These are phyloP conservation scores for Excoecaria agallocha DNA, from an alignment of 345 rosid genomes.

Conservation along the genomic window DNA sequence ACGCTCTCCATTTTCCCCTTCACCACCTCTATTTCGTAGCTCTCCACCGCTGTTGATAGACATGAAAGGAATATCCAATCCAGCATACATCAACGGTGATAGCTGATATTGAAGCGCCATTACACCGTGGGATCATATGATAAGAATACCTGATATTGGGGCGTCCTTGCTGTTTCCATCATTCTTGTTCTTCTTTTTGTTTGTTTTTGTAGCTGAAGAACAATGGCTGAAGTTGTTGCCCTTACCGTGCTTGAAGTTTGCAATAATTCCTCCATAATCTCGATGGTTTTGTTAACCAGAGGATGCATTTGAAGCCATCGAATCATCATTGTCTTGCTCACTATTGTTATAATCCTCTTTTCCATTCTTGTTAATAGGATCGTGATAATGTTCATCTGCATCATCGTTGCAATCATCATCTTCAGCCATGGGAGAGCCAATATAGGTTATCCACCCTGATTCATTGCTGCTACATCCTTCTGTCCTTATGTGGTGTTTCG, in stretches of 20 bases:
- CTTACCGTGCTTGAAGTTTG: constrained; percentile 24
- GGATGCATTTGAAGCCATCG: constrained; percentile 80
- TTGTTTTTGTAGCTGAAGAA: constrained; percentile 29
- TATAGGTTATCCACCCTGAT: constrained; percentile 79
- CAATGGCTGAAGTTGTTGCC: constrained; percentile 24
- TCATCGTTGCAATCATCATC: constrained; percentile 36
- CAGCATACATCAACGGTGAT: too few species aligned
- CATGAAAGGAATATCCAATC: too few species aligned
- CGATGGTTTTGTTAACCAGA: constrained; percentile 40
- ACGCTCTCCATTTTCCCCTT: too few species aligned
- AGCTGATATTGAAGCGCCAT: too few species aligned
- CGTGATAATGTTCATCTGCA: constrained; percentile 16
- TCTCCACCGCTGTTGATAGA: too few species aligned
- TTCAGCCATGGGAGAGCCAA: constrained; percentile 52
- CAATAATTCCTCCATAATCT: constrained; percentile 9
- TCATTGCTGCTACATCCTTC: constrained; percentile 84
- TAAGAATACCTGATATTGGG: too few species aligned
- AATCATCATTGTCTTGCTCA: constrained; percentile 65
- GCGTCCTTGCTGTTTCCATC: constrained; percentile 21
- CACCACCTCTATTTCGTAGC: too few species aligned
- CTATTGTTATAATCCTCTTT: constrained; percentile 16
- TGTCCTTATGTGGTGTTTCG: constrained; percentile 29
- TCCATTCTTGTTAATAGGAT: not conserved
- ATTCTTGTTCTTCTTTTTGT: constrained; percentile 31
- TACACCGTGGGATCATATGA: too few species aligned